Base-by-base conservation (phyloP, 805 yeast genomes). In the Sungouiella thailandica region DNA sequence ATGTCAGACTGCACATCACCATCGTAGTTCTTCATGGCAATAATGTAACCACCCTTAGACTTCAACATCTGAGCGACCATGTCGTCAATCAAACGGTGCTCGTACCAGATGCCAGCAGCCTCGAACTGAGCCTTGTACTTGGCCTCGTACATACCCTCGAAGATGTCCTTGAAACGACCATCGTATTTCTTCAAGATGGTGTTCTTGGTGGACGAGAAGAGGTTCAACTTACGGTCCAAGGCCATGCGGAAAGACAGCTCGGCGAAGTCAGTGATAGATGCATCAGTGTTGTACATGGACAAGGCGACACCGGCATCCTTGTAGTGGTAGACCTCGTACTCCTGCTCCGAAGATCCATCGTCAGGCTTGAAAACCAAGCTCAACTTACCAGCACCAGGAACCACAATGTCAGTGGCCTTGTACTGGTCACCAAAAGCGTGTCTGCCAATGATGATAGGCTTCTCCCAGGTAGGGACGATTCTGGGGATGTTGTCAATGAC, bases 11-110 rank as follows among this genome's bases (percentile, higher is more conserved):
- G 87, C 35, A 83, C 93, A 56, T 83, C 93, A 60, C 93, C 93
- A 56, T 83, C 93, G 54, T 83, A 83, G 60, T 83, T 83, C 60
- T 83, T 83, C 68, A 83, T 68, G 31, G 90, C 90, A 69, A 83
- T 73, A 41, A 83, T 74, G 53, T 74, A 83, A 5, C 93, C 93
- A 52, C 93, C 93, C 51, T 79, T 78, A 17, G 90, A 83, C 59
- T 83, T 83, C 53, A 83, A 62, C 93, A 83, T 83, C 61, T 83
- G 93, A 4, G 90, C 90, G 40, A 83, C 93, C 88, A 83, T 83
- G 56, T 83, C 93, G 58, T 83, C 93, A 43, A 83, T 83, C 53
- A 83, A 70, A 60, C 93, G 74, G 59, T 83, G 93, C 58, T 83
- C 89, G 50, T 82, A 83, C 68, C 76, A 73, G 44, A 83, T 72